Percentiles rank a stretch among this genome's conserved stretches.
Evolutionary conservation across 2,329 filamentous ascomycete species (phyloP).

Genomic region (Triangularia setosa): DNA sequence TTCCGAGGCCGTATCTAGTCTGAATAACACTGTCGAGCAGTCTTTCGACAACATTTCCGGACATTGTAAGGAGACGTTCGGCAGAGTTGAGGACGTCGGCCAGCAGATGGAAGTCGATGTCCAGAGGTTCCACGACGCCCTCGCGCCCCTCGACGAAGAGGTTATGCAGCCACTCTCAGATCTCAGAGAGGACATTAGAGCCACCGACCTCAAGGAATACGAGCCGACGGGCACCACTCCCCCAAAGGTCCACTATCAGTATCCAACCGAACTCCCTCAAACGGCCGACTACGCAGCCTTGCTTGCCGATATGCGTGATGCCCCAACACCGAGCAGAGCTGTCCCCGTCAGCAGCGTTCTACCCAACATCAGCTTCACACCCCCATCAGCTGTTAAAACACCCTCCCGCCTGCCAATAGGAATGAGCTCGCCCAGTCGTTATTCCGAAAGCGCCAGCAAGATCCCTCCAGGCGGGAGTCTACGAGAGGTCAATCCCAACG

Average conservation of each 20-base stretch:
- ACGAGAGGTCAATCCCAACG: slow-evolving; percentile 52
- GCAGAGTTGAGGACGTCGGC: slow-evolving; percentile 65
- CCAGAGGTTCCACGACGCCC: slow-evolving; percentile 52
- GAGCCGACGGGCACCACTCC: slow-evolving; percentile 82
- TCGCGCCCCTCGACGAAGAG: slow-evolving; percentile 55
- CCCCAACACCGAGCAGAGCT: slow-evolving; percentile 29
- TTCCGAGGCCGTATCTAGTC: slow-evolving; percentile 56
- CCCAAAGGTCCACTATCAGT: slow-evolving; percentile 75
- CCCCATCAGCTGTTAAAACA: neutral
- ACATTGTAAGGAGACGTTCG: slow-evolving; percentile 66
- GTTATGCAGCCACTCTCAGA: slow-evolving; percentile 66
- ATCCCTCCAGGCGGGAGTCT: slow-evolving; percentile 35
- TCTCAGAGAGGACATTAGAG: slow-evolving; percentile 65
- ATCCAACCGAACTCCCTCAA: slow-evolving; percentile 71
- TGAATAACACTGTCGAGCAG: slow-evolving; percentile 65
- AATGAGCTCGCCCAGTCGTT: slow-evolving; percentile 20
- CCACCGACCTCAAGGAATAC: slow-evolving; percentile 71
- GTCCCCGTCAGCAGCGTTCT: slow-evolving; percentile 18
- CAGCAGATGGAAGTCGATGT: slow-evolving; percentile 62
- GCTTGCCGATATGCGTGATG: slow-evolving; percentile 39
- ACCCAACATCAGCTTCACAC: slow-evolving; percentile 12
- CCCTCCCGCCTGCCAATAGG: neutral
- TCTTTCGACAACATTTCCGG: slow-evolving; percentile 69
- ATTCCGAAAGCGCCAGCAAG: slow-evolving; percentile 6
- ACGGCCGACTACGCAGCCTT: slow-evolving; percentile 54